Evolutionary conservation across 2,329 filamentous ascomycete species (phyloP).

Genomic region (Paecilomyces variotii): DNA sequence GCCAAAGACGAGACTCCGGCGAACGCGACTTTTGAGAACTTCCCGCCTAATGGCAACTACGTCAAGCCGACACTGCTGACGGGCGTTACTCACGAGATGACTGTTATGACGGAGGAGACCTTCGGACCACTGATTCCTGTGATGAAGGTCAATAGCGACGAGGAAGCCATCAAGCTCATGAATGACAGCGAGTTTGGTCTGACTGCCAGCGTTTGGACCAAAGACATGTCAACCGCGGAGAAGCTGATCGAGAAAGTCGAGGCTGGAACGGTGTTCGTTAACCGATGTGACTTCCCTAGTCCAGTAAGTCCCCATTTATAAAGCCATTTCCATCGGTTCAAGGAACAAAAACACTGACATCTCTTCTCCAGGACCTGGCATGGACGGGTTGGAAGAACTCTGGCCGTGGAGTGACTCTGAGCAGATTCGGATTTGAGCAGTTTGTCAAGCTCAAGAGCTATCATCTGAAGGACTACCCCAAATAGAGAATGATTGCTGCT

Average conservation of each 20-base stretch:
- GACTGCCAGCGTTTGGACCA: constrained; percentile 96
- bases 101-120: constrained; percentile 86
- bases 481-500: constrained; percentile 25
- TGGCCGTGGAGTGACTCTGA: constrained; percentile 82
- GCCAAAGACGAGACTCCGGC: constrained; percentile 77
- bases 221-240: constrained; percentile 67
- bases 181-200: constrained; percentile 92
- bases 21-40: constrained; percentile 66
- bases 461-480: constrained; percentile 74
- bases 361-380: constrained; percentile 65
- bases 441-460: constrained; percentile 96
- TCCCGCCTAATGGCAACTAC: constrained; percentile 75
- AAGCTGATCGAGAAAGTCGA: constrained; percentile 73
- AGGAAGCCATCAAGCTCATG: constrained; percentile 77
- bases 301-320: constrained; percentile 55
- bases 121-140: constrained; percentile 90
- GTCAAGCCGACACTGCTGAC: constrained; percentile 78
- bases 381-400: constrained; percentile 98
- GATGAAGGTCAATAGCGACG: constrained; percentile 74
- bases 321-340: constrained; percentile 9
- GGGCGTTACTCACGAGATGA: constrained; percentile 72
- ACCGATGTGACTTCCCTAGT: constrained; percentile 84
- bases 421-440: constrained; percentile 85
- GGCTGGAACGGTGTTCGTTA: constrained; percentile 93
- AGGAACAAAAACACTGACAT: constrained; percentile 6